Evolutionary conservation across 306 rosid species (phyloP).

Genomic region (Canavalia ensiformis): DNA sequence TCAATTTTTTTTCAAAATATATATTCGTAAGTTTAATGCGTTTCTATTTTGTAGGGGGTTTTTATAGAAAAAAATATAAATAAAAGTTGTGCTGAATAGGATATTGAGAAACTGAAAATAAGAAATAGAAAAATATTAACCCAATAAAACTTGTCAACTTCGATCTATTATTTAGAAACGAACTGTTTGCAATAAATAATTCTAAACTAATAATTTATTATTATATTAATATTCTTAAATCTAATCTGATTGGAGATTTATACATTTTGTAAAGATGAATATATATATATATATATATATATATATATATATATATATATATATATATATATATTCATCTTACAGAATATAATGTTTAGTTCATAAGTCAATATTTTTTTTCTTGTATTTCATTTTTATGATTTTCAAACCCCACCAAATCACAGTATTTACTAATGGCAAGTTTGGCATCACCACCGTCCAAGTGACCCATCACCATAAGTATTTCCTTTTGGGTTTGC

Average conservation of each 20-base stretch:
- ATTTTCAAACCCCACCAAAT: not conserved
- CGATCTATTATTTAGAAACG: not conserved
- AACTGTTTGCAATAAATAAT: not conserved
- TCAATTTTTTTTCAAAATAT: too few relatives aligned
- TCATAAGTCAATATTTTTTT: not conserved
- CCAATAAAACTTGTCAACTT: not conserved
- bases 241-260: not conserved
- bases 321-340: not conserved
- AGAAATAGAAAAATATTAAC: not conserved
- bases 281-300: not conserved
- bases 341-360: not conserved
- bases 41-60: too few relatives aligned
- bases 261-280: not conserved
- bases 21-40: too few relatives aligned
- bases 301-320: not conserved
- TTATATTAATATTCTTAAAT: not conserved
- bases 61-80: too few relatives aligned
- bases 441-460: conserved; percentile 50
- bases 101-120: too few relatives aligned
- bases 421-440: not conserved
- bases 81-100: too few relatives aligned
- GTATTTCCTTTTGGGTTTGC: conserved; percentile 34
- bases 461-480: not conserved
- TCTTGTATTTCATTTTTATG: not conserved
- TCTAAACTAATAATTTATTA: not conserved